Base-by-base conservation (phyloP, 2,329 filamentous ascomycete species). In the Penicillium freii region DNA sequence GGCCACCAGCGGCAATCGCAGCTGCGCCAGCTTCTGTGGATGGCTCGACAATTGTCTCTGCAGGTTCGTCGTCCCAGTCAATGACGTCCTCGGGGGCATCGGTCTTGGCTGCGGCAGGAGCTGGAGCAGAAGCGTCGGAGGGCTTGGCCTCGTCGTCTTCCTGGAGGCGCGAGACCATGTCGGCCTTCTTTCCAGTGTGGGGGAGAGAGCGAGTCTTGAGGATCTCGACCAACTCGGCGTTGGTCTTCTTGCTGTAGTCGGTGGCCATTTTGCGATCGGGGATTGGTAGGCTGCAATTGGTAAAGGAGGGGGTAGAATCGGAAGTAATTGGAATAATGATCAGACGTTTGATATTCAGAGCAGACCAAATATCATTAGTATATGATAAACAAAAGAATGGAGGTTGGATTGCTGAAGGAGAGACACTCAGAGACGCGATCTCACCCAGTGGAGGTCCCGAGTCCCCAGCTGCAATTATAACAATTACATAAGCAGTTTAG, bases 211-310 rank as follows among this genome's bases (percentile, higher is more conserved):
- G 78, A 23, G 74, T 69, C 65, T 80, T 81, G 58, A 81, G 75
- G 38, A 81, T 77, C 61, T 81, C 79, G 57, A 78, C 70, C 42
- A 81, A 69, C 59, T 81, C 78, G 19, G 76, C 77, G 53, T 80
- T 79, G 51, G 78, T 81, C 68, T 80, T 80, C 63, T 80, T 80
- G 60, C 72, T 70, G 72, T 81, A 81, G 59, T 80, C 78, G 57
- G 73, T 69, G 40, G 74, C 64, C 75, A 77, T 77, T 43, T 60
- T 64, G 65, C 49, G 54, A 57, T 47, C 21, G 42, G 27, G n/a
- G 29, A 21, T 33, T 5, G 17, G 36, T 50, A 33, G 21, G 11
- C 2, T 34, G 45, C 15, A 31, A 50, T 50, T 50, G 38, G 36
- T 29, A 39, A 21, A 17, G 10, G 49, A 25, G 29, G 23, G 27